Evolutionary conservation across 306 rosid species (phyloP), one percentile per base, ranked within the genome.

Genomic region (Trichosanthes truncata): DNA sequence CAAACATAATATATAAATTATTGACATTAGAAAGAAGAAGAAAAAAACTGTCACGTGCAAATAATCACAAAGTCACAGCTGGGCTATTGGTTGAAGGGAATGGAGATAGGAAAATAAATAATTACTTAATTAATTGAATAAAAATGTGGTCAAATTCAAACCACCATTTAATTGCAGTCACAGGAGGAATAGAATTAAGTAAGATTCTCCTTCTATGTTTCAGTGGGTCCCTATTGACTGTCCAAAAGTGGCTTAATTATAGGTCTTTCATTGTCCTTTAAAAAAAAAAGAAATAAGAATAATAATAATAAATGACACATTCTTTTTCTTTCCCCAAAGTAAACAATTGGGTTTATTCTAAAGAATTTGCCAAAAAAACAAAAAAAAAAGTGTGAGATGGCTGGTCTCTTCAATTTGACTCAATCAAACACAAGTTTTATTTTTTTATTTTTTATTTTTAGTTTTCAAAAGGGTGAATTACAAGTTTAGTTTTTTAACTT

Each of bases 201-300:
- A 45, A 72, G 77, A 72, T 72, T 72, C 59, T 46, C 77, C 77
- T 12, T 72, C 77, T 46, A 72, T 25, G 57, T 72, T 72, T 45
- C 7, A 0, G 41, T 72, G 77, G 77, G 77, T 13, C 59, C 77
- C 6, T 1, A 15, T 46, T 13, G 40, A 72, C 23, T 25, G 25
- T 45, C 57, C 40, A 23, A 72, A 72, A 14, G 41, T 72, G 41
- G 38, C 77, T 46, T 72, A 46, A 26, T 72, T 72, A 23, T 46
- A 12, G 14, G 12, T 15, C 3, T 21, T 11, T 68, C 3, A 15
- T 49, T 14, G 4, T 25, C 6, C 45, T 36, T 40, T 12, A 1
- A 29, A 1, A 29, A 1, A 29, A 29, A 29, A 29, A 29, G 1
- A 29, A 29, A 29, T 29, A 29, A 29, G 1, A 1, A 29, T 29